phyloP scores from a whole-genome alignment of 1,139 yeast genomes.

The Martiniozyma asiatica region DNA sequence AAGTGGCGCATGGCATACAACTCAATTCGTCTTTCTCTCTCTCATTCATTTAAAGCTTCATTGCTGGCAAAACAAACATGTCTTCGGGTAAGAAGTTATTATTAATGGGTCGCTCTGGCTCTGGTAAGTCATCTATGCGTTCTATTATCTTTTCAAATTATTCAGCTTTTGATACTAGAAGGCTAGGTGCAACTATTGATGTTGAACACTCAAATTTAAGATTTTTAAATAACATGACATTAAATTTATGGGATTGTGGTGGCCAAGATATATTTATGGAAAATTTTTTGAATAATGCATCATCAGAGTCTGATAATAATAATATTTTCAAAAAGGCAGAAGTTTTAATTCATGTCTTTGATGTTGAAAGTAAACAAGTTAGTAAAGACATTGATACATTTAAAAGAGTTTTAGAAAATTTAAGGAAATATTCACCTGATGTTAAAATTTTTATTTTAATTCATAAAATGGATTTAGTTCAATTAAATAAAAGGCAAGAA shows the following conservation, averaged over 20 bases:
- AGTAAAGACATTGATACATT: conserved; percentile 90
- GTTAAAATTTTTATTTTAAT: conserved; percentile 86
- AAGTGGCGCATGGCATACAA: too few relatives aligned
- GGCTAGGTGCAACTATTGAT: conserved; percentile 94
- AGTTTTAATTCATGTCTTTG: conserved; percentile 94
- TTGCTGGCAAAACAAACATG: conserved; percentile 5
- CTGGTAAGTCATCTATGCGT: conserved; percentile 96
- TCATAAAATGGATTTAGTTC: conserved; percentile 95
- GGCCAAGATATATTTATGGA: conserved; percentile 97
- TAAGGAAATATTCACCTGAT: conserved; percentile 77
- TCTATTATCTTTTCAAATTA: conserved; percentile 90
- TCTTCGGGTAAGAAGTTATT: conserved; percentile 36
- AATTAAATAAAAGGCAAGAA: conserved; percentile 74
- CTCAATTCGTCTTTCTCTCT: too few relatives aligned
- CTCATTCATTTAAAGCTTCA: too few relatives aligned
- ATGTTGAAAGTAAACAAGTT: conserved; percentile 86
- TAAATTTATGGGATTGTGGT: conserved; percentile 97
- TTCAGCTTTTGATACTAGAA: conserved; percentile 90
- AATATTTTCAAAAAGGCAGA: conserved; percentile 90
- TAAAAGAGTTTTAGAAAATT: conserved; percentile 67
- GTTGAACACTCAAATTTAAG: conserved; percentile 93
- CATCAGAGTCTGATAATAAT: conserved; percentile 23
- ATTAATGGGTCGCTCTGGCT: conserved; percentile 83
- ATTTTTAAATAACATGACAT: conserved; percentile 87
- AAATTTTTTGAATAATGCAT: conserved; percentile 39